A percentile compares a stretch with the other conserved stretches of the same genome.
Conservation (phyloP, 1,284 basidiomycete genomes). For the Gymnopus androsaceus region DNA sequence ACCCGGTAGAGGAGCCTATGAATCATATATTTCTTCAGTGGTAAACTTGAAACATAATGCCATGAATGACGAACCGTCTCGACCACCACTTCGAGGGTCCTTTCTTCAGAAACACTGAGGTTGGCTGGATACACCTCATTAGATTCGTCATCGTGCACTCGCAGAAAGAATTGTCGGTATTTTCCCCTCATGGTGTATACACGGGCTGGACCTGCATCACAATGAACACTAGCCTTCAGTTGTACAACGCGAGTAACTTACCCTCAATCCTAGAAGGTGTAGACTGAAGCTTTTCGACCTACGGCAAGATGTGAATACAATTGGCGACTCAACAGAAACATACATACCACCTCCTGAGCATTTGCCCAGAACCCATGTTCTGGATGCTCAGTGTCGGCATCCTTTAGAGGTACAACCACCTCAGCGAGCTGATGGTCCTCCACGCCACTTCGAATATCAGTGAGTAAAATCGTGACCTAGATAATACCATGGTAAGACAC, state of each 20-base stretch:
- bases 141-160: conserved; percentile 52
- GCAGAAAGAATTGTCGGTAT: conserved; percentile 70
- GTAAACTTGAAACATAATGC: background rate
- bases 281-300: conserved; percentile 57
- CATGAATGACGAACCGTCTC: conserved; percentile 42
- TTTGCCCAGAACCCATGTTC: conserved; percentile 69
- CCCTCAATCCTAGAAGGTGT: conserved; percentile 73
- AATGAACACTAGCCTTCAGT: background rate
- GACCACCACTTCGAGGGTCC: conserved; percentile 49
- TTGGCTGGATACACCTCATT: conserved; percentile 48
- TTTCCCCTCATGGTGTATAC: conserved; percentile 67
- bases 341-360: conserved; percentile 57
- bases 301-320: conserved; percentile 8
- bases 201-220: conserved; percentile 60
- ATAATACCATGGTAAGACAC: no score
- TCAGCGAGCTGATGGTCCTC: conserved; percentile 64
- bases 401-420: conserved; percentile 56
- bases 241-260: conserved; percentile 25
- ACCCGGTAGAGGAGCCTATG: conserved; percentile 21
- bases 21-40: background rate
- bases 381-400: conserved; percentile 43
- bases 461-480: conserved; percentile 68
- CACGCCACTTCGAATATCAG: conserved; percentile 54
- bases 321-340: background rate
- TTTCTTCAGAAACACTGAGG: conserved; percentile 45